Conservation (phyloP, 257 asterid species). For the Solanum tarapatanum region DNA sequence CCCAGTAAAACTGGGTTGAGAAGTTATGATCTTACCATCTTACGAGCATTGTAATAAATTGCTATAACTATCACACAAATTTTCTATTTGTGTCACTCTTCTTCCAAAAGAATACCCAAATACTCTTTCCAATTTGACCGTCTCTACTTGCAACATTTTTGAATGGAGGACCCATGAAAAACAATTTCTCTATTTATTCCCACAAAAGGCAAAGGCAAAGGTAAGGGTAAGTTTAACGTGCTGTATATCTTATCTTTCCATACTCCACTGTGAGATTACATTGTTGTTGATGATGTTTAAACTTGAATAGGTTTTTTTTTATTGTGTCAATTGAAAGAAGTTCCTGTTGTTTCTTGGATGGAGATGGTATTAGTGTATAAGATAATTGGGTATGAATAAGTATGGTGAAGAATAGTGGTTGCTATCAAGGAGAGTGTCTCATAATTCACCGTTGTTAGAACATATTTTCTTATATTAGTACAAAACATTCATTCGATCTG, state of each 20-base stretch:
- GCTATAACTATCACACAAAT: too few relatives aligned
- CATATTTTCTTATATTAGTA: not conserved
- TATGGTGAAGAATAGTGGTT: not conserved
- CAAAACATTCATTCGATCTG: not conserved
- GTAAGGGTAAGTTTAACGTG: not conserved
- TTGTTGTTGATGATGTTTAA: not conserved
- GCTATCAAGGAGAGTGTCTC: not conserved
- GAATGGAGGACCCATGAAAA: not conserved
- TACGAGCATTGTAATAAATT: not conserved
- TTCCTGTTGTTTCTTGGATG: not conserved
- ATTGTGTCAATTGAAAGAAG: not conserved
- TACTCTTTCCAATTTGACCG: not conserved
- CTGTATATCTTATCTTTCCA: too few relatives aligned
- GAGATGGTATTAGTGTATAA: not conserved
- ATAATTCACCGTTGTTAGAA: not conserved
- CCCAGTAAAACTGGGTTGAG: not conserved
- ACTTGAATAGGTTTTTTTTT: not conserved
- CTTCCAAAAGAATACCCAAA: not conserved
- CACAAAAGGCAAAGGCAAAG: not conserved
- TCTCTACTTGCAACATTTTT: not conserved
- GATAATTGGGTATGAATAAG: not conserved
- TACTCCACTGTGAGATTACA: not conserved
- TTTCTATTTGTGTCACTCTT: not conserved
- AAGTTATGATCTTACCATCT: not conserved
- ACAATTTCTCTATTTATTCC: not conserved